Conservation (phyloP, 768 basidiomycete species). For the Omphalotus guepiniiformis region DNA sequence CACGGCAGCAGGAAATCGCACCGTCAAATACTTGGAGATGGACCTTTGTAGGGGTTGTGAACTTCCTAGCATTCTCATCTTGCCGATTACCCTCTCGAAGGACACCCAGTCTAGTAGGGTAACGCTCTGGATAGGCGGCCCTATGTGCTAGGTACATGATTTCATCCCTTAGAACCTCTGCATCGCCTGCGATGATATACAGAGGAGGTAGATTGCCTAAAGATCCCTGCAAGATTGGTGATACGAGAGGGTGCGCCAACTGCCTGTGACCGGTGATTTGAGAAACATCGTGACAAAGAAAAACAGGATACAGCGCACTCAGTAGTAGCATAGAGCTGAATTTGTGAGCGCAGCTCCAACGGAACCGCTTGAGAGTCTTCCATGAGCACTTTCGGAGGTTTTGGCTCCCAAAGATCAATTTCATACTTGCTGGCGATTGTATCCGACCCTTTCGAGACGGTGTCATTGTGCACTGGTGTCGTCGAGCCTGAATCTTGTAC, state of each 20-base stretch:
- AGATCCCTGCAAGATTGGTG: constrained; percentile 67
- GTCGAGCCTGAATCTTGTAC: too few relatives aligned
- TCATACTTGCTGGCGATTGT: constrained; percentile 17
- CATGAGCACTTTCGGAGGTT: constrained; percentile 55
- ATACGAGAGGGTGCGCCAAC: constrained; percentile 66
- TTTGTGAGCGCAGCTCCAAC: constrained; percentile 55
- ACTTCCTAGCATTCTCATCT: constrained; percentile 46
- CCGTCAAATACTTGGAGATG: constrained; percentile 77
- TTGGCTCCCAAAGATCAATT: constrained; percentile 43
- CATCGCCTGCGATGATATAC: constrained; percentile 68
- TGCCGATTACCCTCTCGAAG: constrained; percentile 42
- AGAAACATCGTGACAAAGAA: neutral
- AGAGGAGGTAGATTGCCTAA: constrained; percentile 74
- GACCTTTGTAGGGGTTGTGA: constrained; percentile 52
- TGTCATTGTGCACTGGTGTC: neutral
- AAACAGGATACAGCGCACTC: constrained; percentile 44
- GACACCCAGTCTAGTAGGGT: constrained; percentile 54
- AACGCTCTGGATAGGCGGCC: constrained; percentile 66
- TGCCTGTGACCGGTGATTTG: constrained; percentile 31
- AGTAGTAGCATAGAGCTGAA: constrained; percentile 75
- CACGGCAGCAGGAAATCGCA: constrained; percentile 28
- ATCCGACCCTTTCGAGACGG: neutral
- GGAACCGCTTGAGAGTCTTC: constrained; percentile 37
- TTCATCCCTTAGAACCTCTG: constrained; percentile 75
- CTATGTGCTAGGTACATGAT: constrained; percentile 76